These are phyloP conservation scores for Lactarius evosmus DNA, from an alignment of 768 basidiomycete genomes.

Conservation along the genomic window DNA sequence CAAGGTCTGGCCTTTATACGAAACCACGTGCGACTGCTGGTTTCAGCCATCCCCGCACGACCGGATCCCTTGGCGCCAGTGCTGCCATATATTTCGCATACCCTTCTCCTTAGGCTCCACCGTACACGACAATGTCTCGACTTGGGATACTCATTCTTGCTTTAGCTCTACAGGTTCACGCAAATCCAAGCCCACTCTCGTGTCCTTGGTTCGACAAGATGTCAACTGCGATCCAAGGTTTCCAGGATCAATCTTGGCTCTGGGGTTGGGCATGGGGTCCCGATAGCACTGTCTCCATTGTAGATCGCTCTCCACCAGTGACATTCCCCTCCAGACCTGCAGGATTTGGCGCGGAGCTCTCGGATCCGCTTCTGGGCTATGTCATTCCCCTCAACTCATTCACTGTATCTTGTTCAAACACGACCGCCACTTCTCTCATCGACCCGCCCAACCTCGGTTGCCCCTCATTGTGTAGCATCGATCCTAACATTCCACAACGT, in stretches of 20 bases:
- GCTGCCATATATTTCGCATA: too few species aligned
- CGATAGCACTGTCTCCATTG: slow-evolving; percentile 58
- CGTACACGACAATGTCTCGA: slow-evolving; percentile 8
- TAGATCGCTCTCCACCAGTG: slow-evolving; percentile 69
- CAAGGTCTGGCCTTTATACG: too few species aligned
- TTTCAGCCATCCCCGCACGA: too few species aligned
- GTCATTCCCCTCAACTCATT: slow-evolving; percentile 40
- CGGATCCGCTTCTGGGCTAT: slow-evolving; percentile 43
- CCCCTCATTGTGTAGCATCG: slow-evolving; percentile 59
- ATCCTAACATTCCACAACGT: slow-evolving; percentile 52
- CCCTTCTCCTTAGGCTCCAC: neutral
- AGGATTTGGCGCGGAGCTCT: slow-evolving; percentile 72
- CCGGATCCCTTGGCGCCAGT: too few species aligned
- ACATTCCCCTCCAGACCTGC: slow-evolving; percentile 70
- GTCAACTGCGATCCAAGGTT: slow-evolving; percentile 27
- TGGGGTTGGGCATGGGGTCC: slow-evolving; percentile 43
- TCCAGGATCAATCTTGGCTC: slow-evolving; percentile 36
- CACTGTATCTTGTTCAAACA: slow-evolving; percentile 41
- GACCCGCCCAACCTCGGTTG: slow-evolving; percentile 53
- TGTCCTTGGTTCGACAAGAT: slow-evolving; percentile 34
- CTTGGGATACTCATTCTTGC: slow-evolving; percentile 12
- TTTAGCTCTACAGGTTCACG: slow-evolving; percentile 3
- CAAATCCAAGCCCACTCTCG: slow-evolving; percentile 7
- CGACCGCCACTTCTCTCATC: slow-evolving; percentile 24
- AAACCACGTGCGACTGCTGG: too few species aligned